Percentiles rank a stretch among this genome's conserved stretches.
Evolutionary conservation across 495 filamentous ascomycete species (phyloP).

Genomic region (Neurospora sp.): DNA sequence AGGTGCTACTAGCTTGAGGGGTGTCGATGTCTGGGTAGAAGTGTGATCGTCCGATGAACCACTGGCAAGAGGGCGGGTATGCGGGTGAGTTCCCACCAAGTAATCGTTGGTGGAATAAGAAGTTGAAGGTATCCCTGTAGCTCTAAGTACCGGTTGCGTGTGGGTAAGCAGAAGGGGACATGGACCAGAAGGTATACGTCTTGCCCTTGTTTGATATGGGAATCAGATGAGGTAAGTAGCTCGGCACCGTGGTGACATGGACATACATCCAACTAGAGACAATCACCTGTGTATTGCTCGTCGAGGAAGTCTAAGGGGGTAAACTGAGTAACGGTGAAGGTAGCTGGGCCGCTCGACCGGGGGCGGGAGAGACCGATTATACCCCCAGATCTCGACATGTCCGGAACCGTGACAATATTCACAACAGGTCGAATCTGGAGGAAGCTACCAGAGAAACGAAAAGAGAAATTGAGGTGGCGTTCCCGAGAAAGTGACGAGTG

Average conservation of each 20-base stretch:
- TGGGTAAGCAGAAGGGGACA: background rate
- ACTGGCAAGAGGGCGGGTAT: conserved; percentile 15
- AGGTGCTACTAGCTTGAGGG: conserved; percentile 12
- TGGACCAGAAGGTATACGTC: background rate
- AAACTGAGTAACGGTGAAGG: conserved; percentile 5
- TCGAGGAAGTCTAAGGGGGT: background rate
- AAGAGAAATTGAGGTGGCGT: background rate
- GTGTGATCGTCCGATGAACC: conserved; percentile 9
- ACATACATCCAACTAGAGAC: background rate
- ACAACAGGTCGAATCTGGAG: background rate
- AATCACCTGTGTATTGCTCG: background rate
- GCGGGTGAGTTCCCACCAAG: conserved; percentile 19
- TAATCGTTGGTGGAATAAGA: conserved; percentile 13
- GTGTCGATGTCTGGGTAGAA: conserved; percentile 3
- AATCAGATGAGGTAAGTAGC: conserved; percentile 4
- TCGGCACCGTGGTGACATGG: background rate
- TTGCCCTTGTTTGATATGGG: conserved; percentile 2
- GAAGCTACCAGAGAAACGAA: background rate
- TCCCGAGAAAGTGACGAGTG: background rate
- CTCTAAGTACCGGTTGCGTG: background rate
- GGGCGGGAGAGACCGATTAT: conserved; percentile 11
- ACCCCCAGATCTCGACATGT: background rate
- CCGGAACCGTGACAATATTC: background rate
- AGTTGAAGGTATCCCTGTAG: conserved; percentile 11
- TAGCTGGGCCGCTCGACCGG: conserved; percentile 2